phyloP scores from a whole-genome alignment of 148 eudicot species.

The Camellia japonica region DNA sequence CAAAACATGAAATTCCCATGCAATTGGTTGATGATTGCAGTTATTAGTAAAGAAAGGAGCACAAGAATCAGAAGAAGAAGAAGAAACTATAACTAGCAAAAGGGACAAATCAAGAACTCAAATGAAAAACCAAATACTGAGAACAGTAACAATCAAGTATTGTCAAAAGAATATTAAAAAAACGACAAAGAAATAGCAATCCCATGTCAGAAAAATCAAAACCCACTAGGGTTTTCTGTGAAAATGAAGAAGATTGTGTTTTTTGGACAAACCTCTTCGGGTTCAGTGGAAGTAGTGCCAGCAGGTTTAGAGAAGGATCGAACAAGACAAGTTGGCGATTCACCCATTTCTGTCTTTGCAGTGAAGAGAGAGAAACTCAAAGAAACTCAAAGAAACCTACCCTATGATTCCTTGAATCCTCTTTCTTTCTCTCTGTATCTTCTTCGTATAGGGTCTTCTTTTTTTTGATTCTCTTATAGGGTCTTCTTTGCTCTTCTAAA shows the following conservation, averaged over 20 bases:
- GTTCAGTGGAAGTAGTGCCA: constrained; percentile 22
- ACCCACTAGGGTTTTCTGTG: constrained; percentile 3
- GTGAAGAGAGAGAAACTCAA: too few relatives aligned
- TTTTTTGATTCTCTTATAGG: too few relatives aligned
- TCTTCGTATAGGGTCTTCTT: constrained; percentile 24
- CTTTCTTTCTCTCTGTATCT: background rate
- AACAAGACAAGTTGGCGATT: constrained; percentile 34
- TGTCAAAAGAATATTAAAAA: background rate
- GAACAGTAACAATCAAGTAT: background rate
- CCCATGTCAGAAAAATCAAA: background rate
- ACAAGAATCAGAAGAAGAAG: constrained; percentile 7
- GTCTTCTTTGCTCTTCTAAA: too few relatives aligned
- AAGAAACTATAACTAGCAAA: background rate
- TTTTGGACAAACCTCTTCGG: constrained; percentile 27
- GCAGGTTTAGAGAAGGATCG: constrained; percentile 50
- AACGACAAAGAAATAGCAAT: background rate
- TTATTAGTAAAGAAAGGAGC: background rate
- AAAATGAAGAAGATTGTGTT: background rate
- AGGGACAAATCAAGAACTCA: too few relatives aligned
- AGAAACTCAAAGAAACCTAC: too few relatives aligned
- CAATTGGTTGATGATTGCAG: background rate
- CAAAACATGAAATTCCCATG: background rate
- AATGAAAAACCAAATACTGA: background rate
- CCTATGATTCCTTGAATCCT: too few relatives aligned
- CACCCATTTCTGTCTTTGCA: background rate